Evolutionary conservation across 169 alveolate genomes (phyloP), one percentile per base, ranked within the genome.

Genomic region (Eimeria maxima): DNA sequence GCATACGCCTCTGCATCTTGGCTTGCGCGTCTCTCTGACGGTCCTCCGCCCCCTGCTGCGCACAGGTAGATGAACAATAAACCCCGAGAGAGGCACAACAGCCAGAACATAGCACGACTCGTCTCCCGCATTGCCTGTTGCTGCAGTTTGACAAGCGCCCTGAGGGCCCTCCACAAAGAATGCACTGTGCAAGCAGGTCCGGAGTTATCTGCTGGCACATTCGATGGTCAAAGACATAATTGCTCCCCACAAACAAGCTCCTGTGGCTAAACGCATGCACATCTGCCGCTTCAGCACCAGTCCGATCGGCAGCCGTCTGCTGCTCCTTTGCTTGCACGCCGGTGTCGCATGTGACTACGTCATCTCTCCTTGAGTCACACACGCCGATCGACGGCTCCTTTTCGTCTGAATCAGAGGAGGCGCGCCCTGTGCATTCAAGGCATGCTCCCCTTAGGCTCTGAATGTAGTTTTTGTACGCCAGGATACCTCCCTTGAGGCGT

Each of bases 201-300:
- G 89, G 60, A 3, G 97, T 96, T 18, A 96, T 73, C 44, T 27
- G 76, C 76, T 93, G 92, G 50, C 96, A 57, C 95, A 96, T 90
- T 16, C 97, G 95, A 33, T 91, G 60, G 53, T 96, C 97, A 69
- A 96, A 96, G 4, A 96, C 97, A 78, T 96, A 96, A 42, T 89
- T 71, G 45, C 95, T 69, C 42, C 97, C 97, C 76, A 47, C 14
- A 60, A 91, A 78, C 27, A 95, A 57, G 29, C 95, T 89, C 18
- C 38, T 69, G 18, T 24, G 55, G 20, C 29, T 27, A 10, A 29
- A 47, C 7, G 69, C 71, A 27, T 38, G 33, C 50, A n/a, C 10
- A 42, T 42, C 73, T 27, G 3, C 1, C 20, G 83, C 67, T 20
- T 33, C 83, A 6, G 47, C 7, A 16, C n/a, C 95, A 14, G 50